Evolutionary conservation across 345 rosid genomes (phyloP).

Genomic region (Eucalyptus regnans): DNA sequence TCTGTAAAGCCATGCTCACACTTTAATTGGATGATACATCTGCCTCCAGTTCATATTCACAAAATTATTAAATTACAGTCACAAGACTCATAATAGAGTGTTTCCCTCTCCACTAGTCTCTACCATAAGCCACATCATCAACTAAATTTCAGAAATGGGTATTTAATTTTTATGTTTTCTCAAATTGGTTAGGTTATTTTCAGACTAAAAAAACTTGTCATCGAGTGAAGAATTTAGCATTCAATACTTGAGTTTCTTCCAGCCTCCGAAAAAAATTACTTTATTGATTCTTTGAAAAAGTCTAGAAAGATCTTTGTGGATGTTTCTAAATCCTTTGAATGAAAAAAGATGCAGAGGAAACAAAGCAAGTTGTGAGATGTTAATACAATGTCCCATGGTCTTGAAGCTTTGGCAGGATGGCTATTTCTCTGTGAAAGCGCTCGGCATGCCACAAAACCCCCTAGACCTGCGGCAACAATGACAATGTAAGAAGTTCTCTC

Average conservation of each 20-base stretch:
- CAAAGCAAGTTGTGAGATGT: not conserved
- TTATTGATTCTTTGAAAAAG: not conserved
- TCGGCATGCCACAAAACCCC: constrained; percentile 45
- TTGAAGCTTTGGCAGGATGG: constrained; percentile 50
- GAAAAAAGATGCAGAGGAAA: not conserved
- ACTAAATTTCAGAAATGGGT: not conserved
- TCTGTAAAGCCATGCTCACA: constrained; percentile 16
- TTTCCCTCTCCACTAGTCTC: not conserved
- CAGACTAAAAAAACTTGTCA: not conserved
- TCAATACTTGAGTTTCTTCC: not conserved
- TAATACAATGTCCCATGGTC: constrained; percentile 51
- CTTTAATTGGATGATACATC: not conserved
- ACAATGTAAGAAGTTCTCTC: not conserved
- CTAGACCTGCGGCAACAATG: constrained; percentile 20
- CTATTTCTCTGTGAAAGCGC: constrained; percentile 38
- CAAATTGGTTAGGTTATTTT: not conserved
- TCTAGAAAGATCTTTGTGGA: not conserved
- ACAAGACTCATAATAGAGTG: not conserved
- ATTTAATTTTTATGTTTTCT: not conserved
- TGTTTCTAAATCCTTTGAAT: not conserved
- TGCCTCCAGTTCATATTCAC: not conserved
- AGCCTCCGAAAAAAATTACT: not conserved
- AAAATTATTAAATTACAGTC: not conserved
- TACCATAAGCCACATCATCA: not conserved
- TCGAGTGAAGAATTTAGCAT: not conserved